These are phyloP conservation scores for Penicillium riverlandense DNA, from an alignment of 495 filamentous ascomycete genomes.

Conservation along the genomic window DNA sequence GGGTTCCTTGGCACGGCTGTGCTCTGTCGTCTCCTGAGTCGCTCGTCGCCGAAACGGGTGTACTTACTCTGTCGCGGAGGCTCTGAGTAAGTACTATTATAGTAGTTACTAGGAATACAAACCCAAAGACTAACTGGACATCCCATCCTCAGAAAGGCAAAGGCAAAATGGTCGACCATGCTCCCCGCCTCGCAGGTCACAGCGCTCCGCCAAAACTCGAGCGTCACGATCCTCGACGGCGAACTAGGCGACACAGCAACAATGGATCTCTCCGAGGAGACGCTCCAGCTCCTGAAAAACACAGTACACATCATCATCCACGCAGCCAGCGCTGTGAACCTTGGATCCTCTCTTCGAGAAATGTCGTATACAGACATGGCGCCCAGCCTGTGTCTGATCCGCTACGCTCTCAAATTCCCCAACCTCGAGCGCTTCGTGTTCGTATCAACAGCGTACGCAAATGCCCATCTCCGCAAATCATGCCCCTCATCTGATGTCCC, in stretches of 20 bases:
- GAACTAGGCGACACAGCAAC: constrained; percentile 20
- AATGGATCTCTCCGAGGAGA: constrained; percentile 15
- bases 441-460: constrained; percentile 1
- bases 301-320: constrained; percentile 19
- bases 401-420: constrained; percentile 18
- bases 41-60: constrained; percentile 12
- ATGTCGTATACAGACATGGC: constrained; percentile 15
- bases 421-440: constrained; percentile 15
- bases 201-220: constrained; percentile 4
- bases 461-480: constrained; percentile 1
- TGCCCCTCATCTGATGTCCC: not conserved
- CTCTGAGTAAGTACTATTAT: constrained; percentile 5
- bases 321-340: constrained; percentile 9
- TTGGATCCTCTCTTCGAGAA: constrained; percentile 17
- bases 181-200: constrained; percentile 7
- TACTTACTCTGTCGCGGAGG: constrained; percentile 20
- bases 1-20: constrained; percentile 17
- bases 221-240: constrained; percentile 17
- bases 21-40: constrained; percentile 14
- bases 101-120: not conserved
- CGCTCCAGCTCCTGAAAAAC: constrained; percentile 16
- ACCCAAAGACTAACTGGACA: not conserved
- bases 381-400: constrained; percentile 13
- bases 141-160: constrained; percentile 9
- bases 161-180: constrained; percentile 16